A percentile compares a stretch with the other conserved stretches of the same genome.
These are phyloP conservation scores for Termitomyces sp. DNA, from an alignment of 768 basidiomycete genomes.

Conservation along the genomic window DNA sequence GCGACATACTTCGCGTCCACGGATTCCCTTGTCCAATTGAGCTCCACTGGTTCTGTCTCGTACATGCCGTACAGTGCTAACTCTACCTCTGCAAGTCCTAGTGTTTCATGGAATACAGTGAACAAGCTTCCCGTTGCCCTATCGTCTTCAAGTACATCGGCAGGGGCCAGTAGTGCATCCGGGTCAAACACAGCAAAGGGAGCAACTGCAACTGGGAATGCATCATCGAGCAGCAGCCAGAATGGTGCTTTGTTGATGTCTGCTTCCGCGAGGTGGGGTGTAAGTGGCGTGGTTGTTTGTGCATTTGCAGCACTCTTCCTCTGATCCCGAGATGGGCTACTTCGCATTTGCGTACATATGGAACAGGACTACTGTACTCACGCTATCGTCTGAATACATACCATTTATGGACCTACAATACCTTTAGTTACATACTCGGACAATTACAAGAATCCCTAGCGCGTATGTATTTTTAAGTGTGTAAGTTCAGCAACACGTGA, in stretches of 20 bases:
- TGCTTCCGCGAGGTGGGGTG: constrained; percentile 5
- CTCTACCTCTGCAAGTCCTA: constrained; percentile 35
- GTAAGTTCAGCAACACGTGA: neutral
- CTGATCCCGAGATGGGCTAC: neutral
- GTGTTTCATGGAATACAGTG: constrained; percentile 45
- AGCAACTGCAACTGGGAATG: constrained; percentile 6
- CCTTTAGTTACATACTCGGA: neutral
- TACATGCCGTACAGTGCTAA: constrained; percentile 54
- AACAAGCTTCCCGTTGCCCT: constrained; percentile 37
- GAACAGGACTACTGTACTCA: neutral
- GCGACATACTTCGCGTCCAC: constrained; percentile 63
- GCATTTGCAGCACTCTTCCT: constrained; percentile 9
- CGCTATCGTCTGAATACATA: neutral
- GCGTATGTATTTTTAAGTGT: neutral
- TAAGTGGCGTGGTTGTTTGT: constrained; percentile 6
- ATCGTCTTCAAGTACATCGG: constrained; percentile 19
- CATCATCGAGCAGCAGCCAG: neutral
- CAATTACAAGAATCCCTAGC: neutral
- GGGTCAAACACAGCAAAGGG: constrained; percentile 11
- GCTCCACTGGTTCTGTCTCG: constrained; percentile 51
- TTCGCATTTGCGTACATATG: neutral
- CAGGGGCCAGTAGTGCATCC: neutral
- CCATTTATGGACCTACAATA: neutral
- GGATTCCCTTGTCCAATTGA: constrained; percentile 61
- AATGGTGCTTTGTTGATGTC: constrained; percentile 7